A percentile compares a stretch with the other conserved stretches of the same genome.
Conservation (phyloP, 2,329 filamentous ascomycete species). For the Xylariaceae sp. region DNA sequence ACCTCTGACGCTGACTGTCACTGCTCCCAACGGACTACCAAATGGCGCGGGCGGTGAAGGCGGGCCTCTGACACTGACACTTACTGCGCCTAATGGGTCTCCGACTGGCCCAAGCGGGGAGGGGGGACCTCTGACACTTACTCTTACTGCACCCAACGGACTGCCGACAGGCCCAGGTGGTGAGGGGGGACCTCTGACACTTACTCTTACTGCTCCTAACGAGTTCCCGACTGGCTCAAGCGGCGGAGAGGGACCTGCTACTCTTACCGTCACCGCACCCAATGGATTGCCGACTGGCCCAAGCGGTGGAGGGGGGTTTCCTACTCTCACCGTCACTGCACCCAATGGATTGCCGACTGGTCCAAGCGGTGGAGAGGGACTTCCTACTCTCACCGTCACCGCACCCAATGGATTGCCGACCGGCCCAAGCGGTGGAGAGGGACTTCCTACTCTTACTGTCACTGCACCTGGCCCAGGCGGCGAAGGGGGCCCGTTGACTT, state of each 20-base stretch:
- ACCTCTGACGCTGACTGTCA: slow-evolving; percentile 9
- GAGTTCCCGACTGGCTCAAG: too few species aligned
- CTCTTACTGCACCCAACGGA: slow-evolving; percentile 2
- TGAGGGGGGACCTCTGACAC: slow-evolving; percentile 3
- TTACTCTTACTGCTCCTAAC: too few species aligned
- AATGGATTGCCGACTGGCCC: not conserved
- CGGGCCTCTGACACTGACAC: slow-evolving; percentile 8
- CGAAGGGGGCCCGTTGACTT: slow-evolving; percentile 2
- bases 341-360: too few species aligned
- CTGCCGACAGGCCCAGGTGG: not conserved
- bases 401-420: slow-evolving; percentile 1
- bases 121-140: slow-evolving; percentile 4
- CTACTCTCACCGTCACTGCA: too few species aligned
- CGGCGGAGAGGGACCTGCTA: too few species aligned
- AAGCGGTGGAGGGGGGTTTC: not conserved
- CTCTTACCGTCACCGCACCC: slow-evolving; percentile 3
- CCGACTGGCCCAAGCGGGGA: slow-evolving; percentile 5
- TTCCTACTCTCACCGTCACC: too few species aligned
- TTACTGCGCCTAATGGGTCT: slow-evolving; percentile 10
- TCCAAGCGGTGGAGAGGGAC: too few species aligned
- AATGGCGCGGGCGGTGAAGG: not conserved
- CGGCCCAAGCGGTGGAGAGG: not conserved
- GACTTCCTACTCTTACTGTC: slow-evolving; percentile 4
- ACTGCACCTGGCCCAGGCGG: slow-evolving; percentile 6
- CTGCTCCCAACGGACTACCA: not conserved